Percentiles rank a stretch among this genome's conserved stretches.
phyloP scores from a whole-genome alignment of 257 asterid species.

The Jacaranda copaia region DNA sequence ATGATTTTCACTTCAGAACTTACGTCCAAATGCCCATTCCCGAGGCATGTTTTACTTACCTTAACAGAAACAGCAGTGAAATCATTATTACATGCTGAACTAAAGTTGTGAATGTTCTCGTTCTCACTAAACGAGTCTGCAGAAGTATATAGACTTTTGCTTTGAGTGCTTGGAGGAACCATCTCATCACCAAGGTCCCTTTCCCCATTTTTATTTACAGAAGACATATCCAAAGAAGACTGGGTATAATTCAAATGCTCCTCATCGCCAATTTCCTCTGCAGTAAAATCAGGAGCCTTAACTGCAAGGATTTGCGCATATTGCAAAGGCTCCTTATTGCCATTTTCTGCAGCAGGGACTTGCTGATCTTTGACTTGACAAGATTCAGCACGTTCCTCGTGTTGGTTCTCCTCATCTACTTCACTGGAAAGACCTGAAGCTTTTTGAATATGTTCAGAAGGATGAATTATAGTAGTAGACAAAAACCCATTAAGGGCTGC shows the following conservation, averaged over 20 bases:
- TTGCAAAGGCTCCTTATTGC: conserved; percentile 42
- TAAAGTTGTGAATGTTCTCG: conserved; percentile 28
- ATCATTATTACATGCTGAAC: conserved; percentile 24
- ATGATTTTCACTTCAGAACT: conserved; percentile 37
- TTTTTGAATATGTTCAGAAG: conserved; percentile 40
- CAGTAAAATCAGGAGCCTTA: conserved; percentile 68
- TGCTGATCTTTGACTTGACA: conserved; percentile 37
- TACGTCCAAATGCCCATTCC: conserved; percentile 31
- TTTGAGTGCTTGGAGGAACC: conserved; percentile 39
- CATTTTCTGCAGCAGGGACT: conserved; percentile 42
- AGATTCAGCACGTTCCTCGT: conserved; percentile 32
- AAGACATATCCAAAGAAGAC: conserved; percentile 41
- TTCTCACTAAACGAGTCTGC: conserved; percentile 30
- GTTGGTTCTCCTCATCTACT: conserved; percentile 35
- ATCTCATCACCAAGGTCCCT: conserved; percentile 30
- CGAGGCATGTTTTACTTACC: conserved; percentile 20
- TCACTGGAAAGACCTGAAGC: conserved; percentile 30
- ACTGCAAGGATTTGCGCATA: conserved; percentile 51
- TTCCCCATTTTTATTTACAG: conserved; percentile 35
- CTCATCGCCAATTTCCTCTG: conserved; percentile 51
- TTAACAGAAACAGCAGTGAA: conserved; percentile 30
- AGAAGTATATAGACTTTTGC: conserved; percentile 23
- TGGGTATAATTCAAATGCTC: conserved; percentile 37
- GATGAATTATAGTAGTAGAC: conserved; percentile 43
- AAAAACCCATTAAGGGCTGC: conserved; percentile 81